These are phyloP conservation scores for Stagonosporopsis rhizophila DNA, from an alignment of 2,329 filamentous ascomycete genomes.

Conservation along the genomic window DNA sequence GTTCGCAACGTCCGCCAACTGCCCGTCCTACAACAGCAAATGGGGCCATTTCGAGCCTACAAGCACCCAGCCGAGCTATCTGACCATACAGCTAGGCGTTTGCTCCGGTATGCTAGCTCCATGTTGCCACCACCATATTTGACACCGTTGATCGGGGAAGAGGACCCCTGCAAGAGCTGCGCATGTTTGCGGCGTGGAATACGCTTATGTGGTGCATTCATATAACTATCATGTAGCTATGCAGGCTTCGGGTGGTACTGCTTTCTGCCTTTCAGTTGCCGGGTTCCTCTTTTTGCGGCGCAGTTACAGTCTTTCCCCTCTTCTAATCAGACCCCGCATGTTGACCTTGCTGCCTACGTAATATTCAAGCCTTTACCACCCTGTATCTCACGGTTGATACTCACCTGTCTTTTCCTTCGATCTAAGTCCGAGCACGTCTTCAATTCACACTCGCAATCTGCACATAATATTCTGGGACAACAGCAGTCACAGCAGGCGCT, in stretches of 20 bases:
- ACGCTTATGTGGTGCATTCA: slow-evolving; percentile 37
- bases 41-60: slow-evolving; percentile 11
- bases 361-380: slow-evolving; percentile 13
- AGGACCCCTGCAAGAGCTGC: slow-evolving; percentile 15
- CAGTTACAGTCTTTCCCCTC: slow-evolving; percentile 28
- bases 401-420: slow-evolving; percentile 4
- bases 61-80: slow-evolving; percentile 14
- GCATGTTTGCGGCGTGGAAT: slow-evolving; percentile 33
- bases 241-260: slow-evolving; percentile 42
- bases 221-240: slow-evolving; percentile 41
- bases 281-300: slow-evolving; percentile 29
- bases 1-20: slow-evolving; percentile 11
- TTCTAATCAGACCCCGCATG: slow-evolving; percentile 22
- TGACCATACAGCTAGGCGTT: slow-evolving; percentile 2
- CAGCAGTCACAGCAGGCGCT: slow-evolving; percentile 17
- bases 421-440: background rate
- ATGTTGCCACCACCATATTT: slow-evolving; percentile 15
- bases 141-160: slow-evolving; percentile 4
- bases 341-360: slow-evolving; percentile 26
- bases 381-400: slow-evolving; percentile 12
- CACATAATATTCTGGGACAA: slow-evolving; percentile 10
- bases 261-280: slow-evolving; percentile 33
- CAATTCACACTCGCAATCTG: slow-evolving; percentile 4
- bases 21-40: slow-evolving; percentile 7
- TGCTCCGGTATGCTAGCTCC: slow-evolving; percentile 10